These are phyloP conservation scores for Picea glauca DNA, from an alignment of 75 land plant genomes.

Conservation along the genomic window DNA sequence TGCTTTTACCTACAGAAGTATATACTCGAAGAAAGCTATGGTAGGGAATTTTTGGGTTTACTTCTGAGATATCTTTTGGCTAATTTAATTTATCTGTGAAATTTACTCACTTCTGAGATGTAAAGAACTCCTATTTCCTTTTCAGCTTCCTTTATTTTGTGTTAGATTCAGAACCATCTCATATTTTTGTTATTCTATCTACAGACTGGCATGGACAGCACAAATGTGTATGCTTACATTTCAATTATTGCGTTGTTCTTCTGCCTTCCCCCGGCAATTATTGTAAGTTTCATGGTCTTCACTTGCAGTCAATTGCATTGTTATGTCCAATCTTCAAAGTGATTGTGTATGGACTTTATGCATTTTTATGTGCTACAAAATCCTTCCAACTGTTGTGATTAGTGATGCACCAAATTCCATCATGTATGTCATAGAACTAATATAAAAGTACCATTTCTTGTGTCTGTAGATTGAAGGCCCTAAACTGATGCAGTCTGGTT, in stretches of 20 bases:
- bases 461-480: slow-evolving; percentile 58
- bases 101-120: background rate
- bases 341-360: background rate
- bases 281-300: slow-evolving; percentile 52
- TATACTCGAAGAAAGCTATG: slow-evolving; percentile 99
- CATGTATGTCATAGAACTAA: background rate
- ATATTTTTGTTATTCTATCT: slow-evolving; percentile 9
- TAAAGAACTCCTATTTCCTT: background rate
- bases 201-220: slow-evolving; percentile 97
- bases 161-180: background rate
- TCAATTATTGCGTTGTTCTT: slow-evolving; percentile 81
- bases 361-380: background rate
- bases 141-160: background rate
- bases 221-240: slow-evolving; percentile 94
- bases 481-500: slow-evolving; percentile 29
- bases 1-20: slow-evolving; percentile 96
- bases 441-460: background rate
- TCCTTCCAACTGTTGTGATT: background rate
- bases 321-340: background rate
- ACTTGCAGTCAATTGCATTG: background rate
- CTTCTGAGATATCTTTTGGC: background rate
- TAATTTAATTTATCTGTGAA: background rate
- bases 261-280: slow-evolving; percentile 88
- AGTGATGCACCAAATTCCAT: background rate
- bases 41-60: slow-evolving; percentile 21